A percentile compares a stretch with the other conserved stretches of the same genome.
These are phyloP conservation scores for Pseudonitzschia delicatissima DNA, from an alignment of 108 stramenopile species.

Conservation along the genomic window DNA sequence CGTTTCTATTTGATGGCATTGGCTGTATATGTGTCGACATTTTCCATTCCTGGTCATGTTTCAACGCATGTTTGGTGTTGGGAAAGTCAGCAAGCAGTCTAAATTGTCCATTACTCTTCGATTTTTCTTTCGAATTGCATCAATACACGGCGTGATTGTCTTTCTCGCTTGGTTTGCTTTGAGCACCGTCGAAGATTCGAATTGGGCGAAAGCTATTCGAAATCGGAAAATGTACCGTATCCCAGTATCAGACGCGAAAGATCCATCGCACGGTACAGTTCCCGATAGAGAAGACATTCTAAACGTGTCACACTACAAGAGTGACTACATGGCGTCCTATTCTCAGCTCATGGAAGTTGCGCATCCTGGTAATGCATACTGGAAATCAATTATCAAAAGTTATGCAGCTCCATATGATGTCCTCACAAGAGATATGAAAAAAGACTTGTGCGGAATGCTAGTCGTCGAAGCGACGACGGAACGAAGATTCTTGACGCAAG, in stretches of 20 bases:
- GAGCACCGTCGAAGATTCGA: conserved; percentile 24
- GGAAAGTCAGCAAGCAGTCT: background rate
- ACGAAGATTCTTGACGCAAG: conserved; percentile 39
- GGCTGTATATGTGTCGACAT: background rate
- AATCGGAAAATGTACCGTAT: conserved; percentile 28
- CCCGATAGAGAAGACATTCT: conserved; percentile 40
- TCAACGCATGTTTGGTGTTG: background rate
- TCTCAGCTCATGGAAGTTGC: conserved; percentile 30
- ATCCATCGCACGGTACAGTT: conserved; percentile 17
- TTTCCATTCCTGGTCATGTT: background rate
- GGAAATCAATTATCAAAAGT: conserved; percentile 22
- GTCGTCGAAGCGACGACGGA: conserved; percentile 1
- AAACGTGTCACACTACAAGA: conserved; percentile 21
- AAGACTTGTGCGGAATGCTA: conserved; percentile 20
- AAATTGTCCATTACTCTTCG: conserved; percentile 1
- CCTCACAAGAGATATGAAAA: conserved; percentile 20
- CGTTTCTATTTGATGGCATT: conserved; percentile 15
- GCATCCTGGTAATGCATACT: conserved; percentile 49
- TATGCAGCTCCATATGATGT: conserved; percentile 15
- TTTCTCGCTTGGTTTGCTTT: conserved; percentile 17
- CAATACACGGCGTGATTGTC: conserved; percentile 21
- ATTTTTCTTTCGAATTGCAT: conserved; percentile 12
- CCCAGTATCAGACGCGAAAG: conserved; percentile 7
- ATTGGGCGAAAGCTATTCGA: conserved; percentile 44
- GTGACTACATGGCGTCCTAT: conserved; percentile 41